Base-by-base conservation (phyloP, 2,329 filamentous ascomycete genomes). In the Parastagonospora avenae region DNA sequence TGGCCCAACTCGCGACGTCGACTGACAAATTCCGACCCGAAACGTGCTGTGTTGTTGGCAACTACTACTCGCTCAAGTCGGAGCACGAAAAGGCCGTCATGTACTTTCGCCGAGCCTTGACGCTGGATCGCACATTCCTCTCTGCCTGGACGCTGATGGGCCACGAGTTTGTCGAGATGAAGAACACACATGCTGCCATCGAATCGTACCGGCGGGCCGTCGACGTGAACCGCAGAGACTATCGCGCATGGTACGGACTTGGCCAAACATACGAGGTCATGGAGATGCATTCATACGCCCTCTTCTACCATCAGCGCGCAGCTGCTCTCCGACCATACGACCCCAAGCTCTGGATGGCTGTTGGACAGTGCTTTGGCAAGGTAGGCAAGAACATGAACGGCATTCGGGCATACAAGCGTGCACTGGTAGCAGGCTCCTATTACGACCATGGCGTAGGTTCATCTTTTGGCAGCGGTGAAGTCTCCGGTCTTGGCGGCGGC, bases 81-180 rank as follows among this genome's bases (percentile, higher is more conserved):
- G 88, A 95, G 71, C 94, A 99, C 71, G 94, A 99, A 72, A 99
- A 99, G 71, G 93, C 94, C 0, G 92, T 99, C 46, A 92, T 97
- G 77, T 97, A 97, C 75, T 99, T 99, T 78, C 89, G 94, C 3
- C 88, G 94, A 16, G 94, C 94, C 0, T 77, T 99, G 15, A 95
- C 91, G 0, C 80, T 99, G 0, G 94, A 99, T 70, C 87, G 93
- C 8, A 88, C 87, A 24, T 99, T 94, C 70, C 82, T 97, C 12
- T 95, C 92, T 0, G 94, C 94, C 1, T 99, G 94, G 94, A 99
- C 94, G 0, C 80, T 99, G 1, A 97, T 99, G 93, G 94, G 94
- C 1, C 94, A 99, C 73, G 94, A 99, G 73, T 99, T 97, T 64
- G 92, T 97, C 46, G 94, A 99, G 74, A 86, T 99, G 75, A 99